A percentile compares a stretch with the other conserved stretches of the same genome.
phyloP scores from a whole-genome alignment of 2,329 filamentous ascomycete species.

The Talaromyces sp. region DNA sequence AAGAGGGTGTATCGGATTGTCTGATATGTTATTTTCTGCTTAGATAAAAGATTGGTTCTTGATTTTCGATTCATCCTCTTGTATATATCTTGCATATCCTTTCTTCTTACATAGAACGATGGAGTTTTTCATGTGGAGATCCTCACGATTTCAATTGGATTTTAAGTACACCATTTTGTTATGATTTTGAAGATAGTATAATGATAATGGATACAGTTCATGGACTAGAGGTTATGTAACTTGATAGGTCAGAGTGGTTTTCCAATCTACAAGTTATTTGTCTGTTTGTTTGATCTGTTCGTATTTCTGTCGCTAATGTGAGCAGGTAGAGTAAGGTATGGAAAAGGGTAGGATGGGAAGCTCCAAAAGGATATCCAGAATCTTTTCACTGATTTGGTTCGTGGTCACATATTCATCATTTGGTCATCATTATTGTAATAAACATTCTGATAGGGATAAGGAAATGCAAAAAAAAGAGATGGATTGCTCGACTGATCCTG shows the following conservation, averaged over 20 bases:
- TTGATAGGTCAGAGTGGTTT: no score
- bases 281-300: not conserved
- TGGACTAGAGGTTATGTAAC: not conserved
- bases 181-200: not conserved
- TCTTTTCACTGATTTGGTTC: conserved; percentile 5
- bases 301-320: not conserved
- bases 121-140: not conserved
- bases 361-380: not conserved
- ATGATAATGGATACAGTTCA: not conserved
- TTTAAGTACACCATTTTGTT: not conserved
- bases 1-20: conserved; percentile 75
- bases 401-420: conserved; percentile 1
- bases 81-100: not conserved
- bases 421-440: not conserved
- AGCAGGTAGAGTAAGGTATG: not conserved
- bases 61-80: no score
- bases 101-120: not conserved
- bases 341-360: not conserved
- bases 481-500: not conserved
- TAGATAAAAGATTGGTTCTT: not conserved
- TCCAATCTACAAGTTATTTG: not conserved
- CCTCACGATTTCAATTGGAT: not conserved
- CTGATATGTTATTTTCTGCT: conserved; percentile 28
- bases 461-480: not conserved
- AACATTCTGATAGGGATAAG: not conserved